These are phyloP conservation scores for Leccinum variabile DNA, from an alignment of 1,284 basidiomycete genomes.

Conservation along the genomic window DNA sequence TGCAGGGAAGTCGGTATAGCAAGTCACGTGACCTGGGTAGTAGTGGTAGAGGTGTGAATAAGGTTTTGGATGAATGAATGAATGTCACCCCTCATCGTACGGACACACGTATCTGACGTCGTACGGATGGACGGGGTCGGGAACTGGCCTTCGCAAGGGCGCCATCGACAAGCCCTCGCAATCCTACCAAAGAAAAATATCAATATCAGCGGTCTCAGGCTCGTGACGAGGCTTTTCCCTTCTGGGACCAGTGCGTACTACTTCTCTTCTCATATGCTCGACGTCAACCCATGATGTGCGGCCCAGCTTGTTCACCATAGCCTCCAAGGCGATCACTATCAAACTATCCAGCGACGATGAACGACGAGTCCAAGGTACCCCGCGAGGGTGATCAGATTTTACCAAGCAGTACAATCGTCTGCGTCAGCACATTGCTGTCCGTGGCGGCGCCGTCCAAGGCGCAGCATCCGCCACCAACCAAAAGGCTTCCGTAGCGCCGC, in stretches of 20 bases:
- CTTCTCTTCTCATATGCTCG: background rate
- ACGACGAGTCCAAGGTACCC: constrained; percentile 30
- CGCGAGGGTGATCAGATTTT: constrained; percentile 42
- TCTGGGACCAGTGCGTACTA: constrained; percentile 90
- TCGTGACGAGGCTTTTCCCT: constrained; percentile 92
- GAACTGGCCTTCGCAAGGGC: constrained; percentile 69
- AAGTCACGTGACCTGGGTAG: background rate
- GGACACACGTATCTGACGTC: constrained; percentile 75
- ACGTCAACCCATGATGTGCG: background rate
- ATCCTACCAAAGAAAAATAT: constrained; percentile 85
- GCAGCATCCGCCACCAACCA: constrained; percentile 50
- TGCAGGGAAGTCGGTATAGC: constrained; percentile 10
- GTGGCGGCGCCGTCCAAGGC: constrained; percentile 63
- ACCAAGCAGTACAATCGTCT: constrained; percentile 96
- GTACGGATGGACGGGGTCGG: constrained; percentile 88
- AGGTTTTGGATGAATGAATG: background rate
- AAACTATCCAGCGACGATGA: constrained; percentile 58
- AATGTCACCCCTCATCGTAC: constrained; percentile 13
- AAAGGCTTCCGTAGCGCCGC: constrained; percentile 51
- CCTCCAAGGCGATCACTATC: constrained; percentile 75
- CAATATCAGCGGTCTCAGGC: constrained; percentile 58
- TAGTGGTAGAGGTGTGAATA: background rate
- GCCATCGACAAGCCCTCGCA: constrained; percentile 67
- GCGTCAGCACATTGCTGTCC: constrained; percentile 78
- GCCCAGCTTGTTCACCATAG: constrained; percentile 71